Conservation (phyloP, 1,284 basidiomycete species). For the Boletellus sp. region DNA sequence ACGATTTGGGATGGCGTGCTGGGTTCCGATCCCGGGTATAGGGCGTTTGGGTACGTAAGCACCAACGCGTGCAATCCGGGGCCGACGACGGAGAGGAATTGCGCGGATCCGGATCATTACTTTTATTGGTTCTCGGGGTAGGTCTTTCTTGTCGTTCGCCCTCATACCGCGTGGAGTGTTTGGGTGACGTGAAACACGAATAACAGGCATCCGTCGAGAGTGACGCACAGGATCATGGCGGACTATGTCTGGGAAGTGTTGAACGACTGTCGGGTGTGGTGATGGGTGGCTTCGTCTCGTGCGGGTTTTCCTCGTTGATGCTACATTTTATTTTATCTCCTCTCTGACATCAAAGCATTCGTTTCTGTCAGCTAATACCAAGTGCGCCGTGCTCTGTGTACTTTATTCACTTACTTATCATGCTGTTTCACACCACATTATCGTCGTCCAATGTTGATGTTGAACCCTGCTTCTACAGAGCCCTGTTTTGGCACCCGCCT, state of each 20-base stretch:
- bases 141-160: slow-evolving; percentile 8
- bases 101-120: slow-evolving; percentile 44
- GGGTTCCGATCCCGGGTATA: slow-evolving; percentile 38
- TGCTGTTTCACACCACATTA: too few species aligned
- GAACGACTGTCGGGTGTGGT: slow-evolving; percentile 25
- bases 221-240: slow-evolving; percentile 44
- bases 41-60: slow-evolving; percentile 46
- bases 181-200: background rate
- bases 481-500: too few species aligned
- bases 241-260: slow-evolving; percentile 46
- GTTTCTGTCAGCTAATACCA: too few species aligned
- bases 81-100: slow-evolving; percentile 32
- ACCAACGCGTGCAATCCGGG: slow-evolving; percentile 36
- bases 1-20: slow-evolving; percentile 46
- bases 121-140: slow-evolving; percentile 52
- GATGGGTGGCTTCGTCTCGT: background rate
- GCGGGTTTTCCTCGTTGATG: background rate
- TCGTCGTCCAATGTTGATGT: too few species aligned
- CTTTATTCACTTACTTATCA: too few species aligned
- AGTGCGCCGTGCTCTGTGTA: too few species aligned
- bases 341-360: too few species aligned
- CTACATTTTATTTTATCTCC: background rate
- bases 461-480: too few species aligned
- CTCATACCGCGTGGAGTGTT: too few species aligned
- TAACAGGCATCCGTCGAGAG: slow-evolving; percentile 41